Evolutionary conservation across 345 rosid species (phyloP), one percentile per base, ranked within the genome.

Genomic region (Brassica nigra): DNA sequence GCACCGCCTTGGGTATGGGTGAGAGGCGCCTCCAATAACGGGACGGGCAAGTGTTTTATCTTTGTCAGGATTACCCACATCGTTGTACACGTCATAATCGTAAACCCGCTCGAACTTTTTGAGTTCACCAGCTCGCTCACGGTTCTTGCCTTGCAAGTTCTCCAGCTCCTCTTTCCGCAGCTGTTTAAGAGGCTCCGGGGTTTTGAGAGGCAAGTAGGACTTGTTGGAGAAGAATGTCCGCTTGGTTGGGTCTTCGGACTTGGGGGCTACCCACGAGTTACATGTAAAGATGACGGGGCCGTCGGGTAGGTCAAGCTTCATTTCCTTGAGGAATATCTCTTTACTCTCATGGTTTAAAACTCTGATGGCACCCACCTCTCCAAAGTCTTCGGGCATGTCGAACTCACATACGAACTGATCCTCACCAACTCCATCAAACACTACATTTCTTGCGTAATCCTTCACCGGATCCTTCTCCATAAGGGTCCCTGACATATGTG

Each of bases 291-390:
- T 81, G 8, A 91, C 44, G 0, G 84, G 44, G 30, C 88, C 90
- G 5, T 9, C 1, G 2, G 95, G 97, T 54, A 80, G 39, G 4
- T 86, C 78, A 37, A 93, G 84, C 23, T 75, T 76, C 4, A 93
- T 79, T 11, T 85, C 84, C 47, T 73, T 70, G 27, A 93, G 2
- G 70, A 16, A 82, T 84, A 91, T 90, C 86, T 93, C 98, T 62
- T 72, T 84, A 47, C 83, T 89, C 80, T 91, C 91, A 73, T 90
- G 89, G 71, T 93, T 93, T 80, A 89, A 92, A 14, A 93, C 82
- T 0, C 75, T 1, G 12, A 93, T 75, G 1, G 90, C 98, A 5
- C 93, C 98, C 8, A 90, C 76, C 1, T 74, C 79, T 66, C 98
- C 95, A 68, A 93, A 93, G 29, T 75, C 86, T 3, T 59, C 33